These are phyloP conservation scores for Pholiota adiposa DNA, from an alignment of 1,284 basidiomycete genomes.

Conservation along the genomic window DNA sequence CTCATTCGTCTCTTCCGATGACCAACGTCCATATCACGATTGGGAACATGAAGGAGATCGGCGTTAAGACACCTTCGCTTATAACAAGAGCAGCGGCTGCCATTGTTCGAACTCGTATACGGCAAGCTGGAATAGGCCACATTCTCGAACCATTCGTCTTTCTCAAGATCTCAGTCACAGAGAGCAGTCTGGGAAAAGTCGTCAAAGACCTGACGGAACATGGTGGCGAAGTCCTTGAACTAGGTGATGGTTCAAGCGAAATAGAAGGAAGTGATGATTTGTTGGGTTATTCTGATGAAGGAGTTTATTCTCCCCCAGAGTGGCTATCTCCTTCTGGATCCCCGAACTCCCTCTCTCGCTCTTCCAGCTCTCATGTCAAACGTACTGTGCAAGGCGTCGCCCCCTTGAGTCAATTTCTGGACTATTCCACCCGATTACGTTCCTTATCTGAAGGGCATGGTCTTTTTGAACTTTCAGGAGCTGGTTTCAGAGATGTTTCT, in stretches of 20 bases:
- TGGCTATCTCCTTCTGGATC: slow-evolving; percentile 71
- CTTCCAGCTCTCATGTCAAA: slow-evolving; percentile 41
- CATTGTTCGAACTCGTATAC: slow-evolving; percentile 63
- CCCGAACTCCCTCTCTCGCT: slow-evolving; percentile 29
- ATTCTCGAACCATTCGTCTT: slow-evolving; percentile 77
- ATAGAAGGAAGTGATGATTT: slow-evolving; percentile 48
- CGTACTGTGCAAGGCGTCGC: slow-evolving; percentile 71
- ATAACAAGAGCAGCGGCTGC: slow-evolving; percentile 68
- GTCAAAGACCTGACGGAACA: slow-evolving; percentile 80
- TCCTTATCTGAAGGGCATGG: slow-evolving; percentile 85
- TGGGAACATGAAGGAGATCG: slow-evolving; percentile 44
- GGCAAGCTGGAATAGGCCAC: slow-evolving; percentile 64
- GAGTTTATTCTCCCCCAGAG: slow-evolving; percentile 74
- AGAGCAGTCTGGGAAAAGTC: slow-evolving; percentile 71
- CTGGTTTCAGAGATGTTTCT: slow-evolving; percentile 74
- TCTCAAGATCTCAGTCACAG: slow-evolving; percentile 67
- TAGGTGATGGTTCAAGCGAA: slow-evolving; percentile 48
- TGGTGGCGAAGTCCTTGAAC: slow-evolving; percentile 72
- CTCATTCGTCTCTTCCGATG: slow-evolving; percentile 71
- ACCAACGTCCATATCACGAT: slow-evolving; percentile 66
- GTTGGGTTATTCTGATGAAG: slow-evolving; percentile 56
- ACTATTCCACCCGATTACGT: slow-evolving; percentile 79
- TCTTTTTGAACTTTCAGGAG: slow-evolving; percentile 76
- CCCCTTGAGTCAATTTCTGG: slow-evolving; percentile 79
- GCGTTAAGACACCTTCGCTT: slow-evolving; percentile 48